Base-by-base conservation (phyloP, 1,139 yeast genomes). In the Lodderomyces theae region DNA sequence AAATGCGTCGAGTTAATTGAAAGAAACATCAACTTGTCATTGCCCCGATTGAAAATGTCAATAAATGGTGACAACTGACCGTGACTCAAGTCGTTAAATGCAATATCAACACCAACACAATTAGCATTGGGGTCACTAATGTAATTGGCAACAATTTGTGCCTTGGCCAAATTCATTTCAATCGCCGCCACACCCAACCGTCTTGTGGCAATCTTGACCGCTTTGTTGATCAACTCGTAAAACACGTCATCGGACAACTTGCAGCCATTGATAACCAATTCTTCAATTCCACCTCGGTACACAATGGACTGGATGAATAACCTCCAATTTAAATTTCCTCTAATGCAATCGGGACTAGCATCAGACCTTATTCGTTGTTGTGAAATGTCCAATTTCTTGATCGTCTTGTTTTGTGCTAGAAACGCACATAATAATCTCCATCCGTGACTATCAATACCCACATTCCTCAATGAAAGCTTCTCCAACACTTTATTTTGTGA, bases 91-190 rank as follows among this genome's bases (percentile, higher is more conserved):
- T 85, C 87, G 58, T 89, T 89, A 50, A 84, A 89, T 1, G 92
- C 95, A 37, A 89, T 63, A 65, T 89, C 96, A 17, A 90, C 74
- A 2, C 97, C 97, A 49, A 82, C 80, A 56, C 90, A 80, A 13
- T 72, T 72, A 13, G 80, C 70, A 13, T 63, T 58, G 7, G 74
- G 72, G 23, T 63, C 56, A 3, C 79, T 68, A 35, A 85, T 71
- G 92, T 95, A 86, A 38, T 76, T 64, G 15, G 80, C 72, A 22
- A 89, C 62, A 18, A 74, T 61, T 36, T 69, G 61, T 10, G 86
- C 64, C 49, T 87, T 88, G 25, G 69, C 74, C 5, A 61, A 48
- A 42, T 79, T 74, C 35, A 90, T 64, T 38, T 82, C 86, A 37
- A 82, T 80, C 15, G 84, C 74, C 0, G 96, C 96, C 34, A 88